phyloP scores from a whole-genome alignment of 306 rosid species.

The Cicer yamashitae region DNA sequence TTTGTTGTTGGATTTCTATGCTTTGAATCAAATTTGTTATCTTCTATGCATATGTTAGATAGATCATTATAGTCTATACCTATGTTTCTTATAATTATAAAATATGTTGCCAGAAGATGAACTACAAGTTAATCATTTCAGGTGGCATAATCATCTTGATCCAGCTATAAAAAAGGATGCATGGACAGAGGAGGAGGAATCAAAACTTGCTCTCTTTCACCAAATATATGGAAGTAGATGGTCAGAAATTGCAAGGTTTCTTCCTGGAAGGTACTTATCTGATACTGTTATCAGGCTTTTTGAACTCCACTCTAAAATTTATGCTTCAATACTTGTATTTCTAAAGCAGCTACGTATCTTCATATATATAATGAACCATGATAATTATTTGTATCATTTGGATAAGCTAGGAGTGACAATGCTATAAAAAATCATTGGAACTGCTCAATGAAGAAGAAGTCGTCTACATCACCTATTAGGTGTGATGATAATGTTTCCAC shows the following conservation, averaged over 20 bases:
- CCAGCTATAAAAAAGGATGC: constrained; percentile 61
- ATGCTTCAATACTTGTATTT: background rate
- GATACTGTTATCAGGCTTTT: constrained; percentile 1
- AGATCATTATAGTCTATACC: background rate
- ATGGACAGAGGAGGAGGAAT: constrained; percentile 68
- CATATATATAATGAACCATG: background rate
- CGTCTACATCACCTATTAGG: constrained; percentile 45
- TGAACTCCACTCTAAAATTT: background rate
- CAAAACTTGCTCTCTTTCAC: constrained; percentile 52
- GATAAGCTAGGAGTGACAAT: constrained; percentile 61
- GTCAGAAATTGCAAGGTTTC: constrained; percentile 70
- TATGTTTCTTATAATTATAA: background rate
- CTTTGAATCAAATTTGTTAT: constrained; percentile 3
- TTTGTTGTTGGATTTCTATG: constrained; percentile 11
- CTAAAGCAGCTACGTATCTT: background rate
- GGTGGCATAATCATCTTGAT: constrained; percentile 74
- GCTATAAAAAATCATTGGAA: constrained; percentile 78
- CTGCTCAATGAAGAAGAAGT: constrained; percentile 60
- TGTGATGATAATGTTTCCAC: constrained; percentile 34
- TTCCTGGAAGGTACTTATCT: constrained; percentile 71
- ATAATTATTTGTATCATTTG: constrained; percentile 31
- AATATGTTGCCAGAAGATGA: constrained; percentile 23
- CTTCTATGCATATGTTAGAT: constrained; percentile 20
- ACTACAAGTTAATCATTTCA: constrained; percentile 43
- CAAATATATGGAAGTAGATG: constrained; percentile 65